phyloP scores from a whole-genome alignment of 257 asterid species.

The Craterostigma plantagineum region DNA sequence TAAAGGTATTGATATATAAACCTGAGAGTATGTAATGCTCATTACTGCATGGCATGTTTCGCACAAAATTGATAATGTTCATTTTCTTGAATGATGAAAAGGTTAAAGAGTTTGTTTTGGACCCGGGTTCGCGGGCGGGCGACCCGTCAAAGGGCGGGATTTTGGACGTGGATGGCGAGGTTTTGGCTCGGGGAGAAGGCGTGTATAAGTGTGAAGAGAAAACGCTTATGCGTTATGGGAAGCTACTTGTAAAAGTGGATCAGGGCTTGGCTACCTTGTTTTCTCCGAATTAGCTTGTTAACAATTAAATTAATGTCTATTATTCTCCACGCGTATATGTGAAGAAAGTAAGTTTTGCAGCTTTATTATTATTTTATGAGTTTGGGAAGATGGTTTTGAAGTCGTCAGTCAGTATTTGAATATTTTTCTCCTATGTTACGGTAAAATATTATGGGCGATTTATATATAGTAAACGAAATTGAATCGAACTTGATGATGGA shows the following conservation, averaged over 20 bases:
- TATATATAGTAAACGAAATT: too few relatives aligned
- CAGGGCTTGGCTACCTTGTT: constrained; percentile 85
- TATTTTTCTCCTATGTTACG: too few relatives aligned
- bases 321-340: too few relatives aligned
- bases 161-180: constrained; percentile 44
- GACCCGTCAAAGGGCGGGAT: constrained; percentile 30
- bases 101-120: constrained; percentile 75
- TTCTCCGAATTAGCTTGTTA: constrained; percentile 25
- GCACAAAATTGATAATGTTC: not conserved
- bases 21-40: not conserved
- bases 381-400: too few relatives aligned
- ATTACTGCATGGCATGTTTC: too few relatives aligned
- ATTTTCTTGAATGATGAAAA: constrained; percentile 6
- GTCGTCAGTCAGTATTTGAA: too few relatives aligned
- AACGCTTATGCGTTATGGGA: constrained; percentile 59
- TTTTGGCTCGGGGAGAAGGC: constrained; percentile 71
- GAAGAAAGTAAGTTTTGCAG: too few relatives aligned
- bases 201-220: constrained; percentile 45
- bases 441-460: too few relatives aligned
- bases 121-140: constrained; percentile 47
- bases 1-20: constrained; percentile 44
- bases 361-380: too few relatives aligned
- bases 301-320: not conserved
- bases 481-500: too few relatives aligned
- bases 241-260: constrained; percentile 43